Conservation (phyloP, 2,329 filamentous ascomycete genomes). For the Pyrenochaeta sp. region DNA sequence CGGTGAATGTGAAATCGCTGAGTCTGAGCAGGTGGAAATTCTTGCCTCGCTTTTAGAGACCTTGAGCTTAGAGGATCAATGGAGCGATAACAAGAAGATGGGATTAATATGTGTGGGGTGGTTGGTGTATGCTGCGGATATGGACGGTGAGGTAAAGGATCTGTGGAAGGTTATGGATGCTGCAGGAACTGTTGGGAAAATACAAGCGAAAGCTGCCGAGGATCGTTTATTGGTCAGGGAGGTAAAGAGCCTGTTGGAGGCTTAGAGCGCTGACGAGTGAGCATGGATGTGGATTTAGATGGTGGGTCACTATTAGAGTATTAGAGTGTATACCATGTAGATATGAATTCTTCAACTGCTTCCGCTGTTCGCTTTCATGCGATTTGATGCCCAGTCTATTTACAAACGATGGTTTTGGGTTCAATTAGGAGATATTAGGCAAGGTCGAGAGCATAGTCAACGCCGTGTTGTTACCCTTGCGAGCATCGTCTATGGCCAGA, state of each 20-base stretch:
- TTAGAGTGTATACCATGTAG: too few species aligned
- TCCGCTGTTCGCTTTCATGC: too few species aligned
- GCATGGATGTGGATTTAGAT: too few species aligned
- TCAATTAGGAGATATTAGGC: too few species aligned
- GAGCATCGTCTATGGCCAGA: too few species aligned
- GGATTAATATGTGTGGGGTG: conserved; percentile 79
- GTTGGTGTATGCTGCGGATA: conserved; percentile 73
- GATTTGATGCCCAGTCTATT: too few species aligned
- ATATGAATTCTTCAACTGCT: too few species aligned
- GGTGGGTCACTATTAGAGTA: too few species aligned
- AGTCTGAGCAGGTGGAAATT: conserved; percentile 80
- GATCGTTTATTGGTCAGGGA: conserved; percentile 47
- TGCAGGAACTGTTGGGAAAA: conserved; percentile 63
- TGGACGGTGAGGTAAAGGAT: conserved; percentile 80
- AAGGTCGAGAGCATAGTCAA: too few species aligned
- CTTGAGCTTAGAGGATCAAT: conserved; percentile 60
- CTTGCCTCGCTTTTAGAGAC: conserved; percentile 83
- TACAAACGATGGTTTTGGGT: too few species aligned
- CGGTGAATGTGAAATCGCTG: conserved; percentile 59
- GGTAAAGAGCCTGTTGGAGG: conserved; percentile 42
- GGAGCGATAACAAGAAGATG: conserved; percentile 76
- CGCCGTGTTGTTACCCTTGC: too few species aligned
- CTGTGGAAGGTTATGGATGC: conserved; percentile 82
- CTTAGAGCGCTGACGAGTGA: conserved; percentile 8
- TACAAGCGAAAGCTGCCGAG: conserved; percentile 33